Evolutionary conservation across 1,139 yeast genomes (phyloP), one percentile per base, ranked within the genome.

Genomic region (Magnusiomyces fungicola): DNA sequence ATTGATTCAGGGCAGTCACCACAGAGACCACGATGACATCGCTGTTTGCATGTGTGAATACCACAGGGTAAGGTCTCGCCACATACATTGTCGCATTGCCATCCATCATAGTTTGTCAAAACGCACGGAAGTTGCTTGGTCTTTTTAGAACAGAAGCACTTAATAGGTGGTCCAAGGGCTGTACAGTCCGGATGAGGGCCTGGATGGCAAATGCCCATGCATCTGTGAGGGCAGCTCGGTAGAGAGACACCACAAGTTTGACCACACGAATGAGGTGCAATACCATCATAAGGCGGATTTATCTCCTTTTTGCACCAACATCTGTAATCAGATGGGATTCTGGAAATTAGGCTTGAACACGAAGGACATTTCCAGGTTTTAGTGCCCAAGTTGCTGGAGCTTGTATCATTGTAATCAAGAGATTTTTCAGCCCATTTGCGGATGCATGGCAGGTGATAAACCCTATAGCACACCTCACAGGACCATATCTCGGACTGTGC

Each of bases 221-320:
- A 89, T 3, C 80, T 76, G 63, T 89, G 97, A 1, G 81, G 75
- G 65, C 96, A 87, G 34, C 19, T 21, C 5, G 68, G 69, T 50
- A 82, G 69, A 47, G 72, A 69, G 21, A 69, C 69, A 48, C 76
- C 75, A 68, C 97, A 89, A 0, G 88, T 74, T 64, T 84, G 89
- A 4, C 96, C 96, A 72, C 97, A 90, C 51, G 94, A 82, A 58
- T 89, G 94, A 0, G 97, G 96, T 53, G 78, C 69, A 50, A 81
- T 67, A 14, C 75, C 70, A 58, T 83, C 81, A 3, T 73, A 68
- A 18, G 67, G 70, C 0, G 97, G 97, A 56, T 85, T 78, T 19
- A 77, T 69, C 2, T 76, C 77, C 59, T 85, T 83, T 1, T 92
- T 90, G 71, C 97, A 89, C 97, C 97, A 89, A 63, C 97, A 89